Evolutionary conservation across 257 asterid species (phyloP).

Genomic region (Handroanthus guayacan): DNA sequence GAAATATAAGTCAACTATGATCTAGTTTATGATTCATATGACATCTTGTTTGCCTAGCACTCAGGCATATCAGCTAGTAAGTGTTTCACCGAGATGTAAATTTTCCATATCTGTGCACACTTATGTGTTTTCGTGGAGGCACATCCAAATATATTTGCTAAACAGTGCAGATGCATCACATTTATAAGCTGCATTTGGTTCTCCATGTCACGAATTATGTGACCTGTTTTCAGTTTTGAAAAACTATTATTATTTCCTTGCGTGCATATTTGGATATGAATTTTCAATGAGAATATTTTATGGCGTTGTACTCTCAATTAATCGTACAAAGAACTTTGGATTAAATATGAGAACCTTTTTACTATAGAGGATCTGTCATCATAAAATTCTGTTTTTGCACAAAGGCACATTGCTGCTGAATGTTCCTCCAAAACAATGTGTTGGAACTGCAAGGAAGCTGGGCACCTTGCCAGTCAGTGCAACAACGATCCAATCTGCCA

Average conservation of each 20-base stretch:
- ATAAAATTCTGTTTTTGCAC: background rate
- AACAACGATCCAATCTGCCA: conserved; percentile 27
- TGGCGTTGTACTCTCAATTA: background rate
- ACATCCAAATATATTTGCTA: background rate
- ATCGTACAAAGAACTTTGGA: background rate
- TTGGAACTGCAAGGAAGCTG: conserved; percentile 34
- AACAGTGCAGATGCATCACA: background rate
- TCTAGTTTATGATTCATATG: too few species aligned
- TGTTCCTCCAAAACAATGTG: conserved; percentile 29
- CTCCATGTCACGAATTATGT: background rate
- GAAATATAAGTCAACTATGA: background rate
- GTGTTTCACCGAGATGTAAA: background rate
- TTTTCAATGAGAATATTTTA: background rate
- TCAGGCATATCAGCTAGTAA: too few species aligned
- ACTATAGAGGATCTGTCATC: background rate
- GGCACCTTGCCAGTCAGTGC: conserved; percentile 28
- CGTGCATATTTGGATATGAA: background rate
- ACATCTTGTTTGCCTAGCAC: too few species aligned
- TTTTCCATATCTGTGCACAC: background rate
- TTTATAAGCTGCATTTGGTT: background rate
- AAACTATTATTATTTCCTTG: background rate
- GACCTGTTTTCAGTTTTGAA: background rate
- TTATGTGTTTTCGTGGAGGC: background rate
- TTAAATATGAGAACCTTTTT: background rate
- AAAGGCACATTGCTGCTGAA: conserved; percentile 27